Evolutionary conservation across 2,329 filamentous ascomycete species (phyloP).

Genomic region (Leptographium lundbergii): DNA sequence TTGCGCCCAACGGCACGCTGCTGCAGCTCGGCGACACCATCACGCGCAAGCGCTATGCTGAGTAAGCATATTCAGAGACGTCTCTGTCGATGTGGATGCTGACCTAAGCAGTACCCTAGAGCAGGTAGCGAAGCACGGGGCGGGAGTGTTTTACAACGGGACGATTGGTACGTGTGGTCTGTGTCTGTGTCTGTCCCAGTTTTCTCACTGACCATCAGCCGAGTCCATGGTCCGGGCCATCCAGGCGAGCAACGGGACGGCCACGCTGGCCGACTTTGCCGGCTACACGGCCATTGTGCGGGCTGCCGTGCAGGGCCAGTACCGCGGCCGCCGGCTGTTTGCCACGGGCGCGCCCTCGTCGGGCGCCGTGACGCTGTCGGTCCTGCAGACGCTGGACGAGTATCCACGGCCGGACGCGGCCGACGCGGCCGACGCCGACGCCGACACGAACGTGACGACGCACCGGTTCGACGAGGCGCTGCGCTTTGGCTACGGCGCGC

Average conservation of each 20-base stretch:
- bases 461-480: constrained; percentile 83
- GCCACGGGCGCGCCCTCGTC: constrained; percentile 63
- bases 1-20: constrained; percentile 66
- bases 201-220: constrained; percentile 30
- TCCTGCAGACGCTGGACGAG: constrained; percentile 73
- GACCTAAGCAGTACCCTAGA: constrained; percentile 46
- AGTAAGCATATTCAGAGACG: constrained; percentile 22
- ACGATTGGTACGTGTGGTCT: constrained; percentile 18
- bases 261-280: constrained; percentile 66
- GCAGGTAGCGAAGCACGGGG: constrained; percentile 58
- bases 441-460: constrained; percentile 51
- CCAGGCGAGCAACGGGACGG: constrained; percentile 61
- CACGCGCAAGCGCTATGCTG: constrained; percentile 66
- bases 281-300: constrained; percentile 57
- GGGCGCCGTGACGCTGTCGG: constrained; percentile 61
- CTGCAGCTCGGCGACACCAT: constrained; percentile 64
- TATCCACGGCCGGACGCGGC: constrained; percentile 46
- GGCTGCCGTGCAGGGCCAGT: constrained; percentile 48
- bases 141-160: constrained; percentile 23
- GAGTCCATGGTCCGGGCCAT: constrained; percentile 60
- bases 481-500: constrained; percentile 73
- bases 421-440: not conserved
- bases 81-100: not conserved
- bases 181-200: not conserved
- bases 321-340: constrained; percentile 58